These are phyloP conservation scores for Brachypodium distachyon DNA, from an alignment of 202 grass and related monocot genomes.

Conservation along the genomic window DNA sequence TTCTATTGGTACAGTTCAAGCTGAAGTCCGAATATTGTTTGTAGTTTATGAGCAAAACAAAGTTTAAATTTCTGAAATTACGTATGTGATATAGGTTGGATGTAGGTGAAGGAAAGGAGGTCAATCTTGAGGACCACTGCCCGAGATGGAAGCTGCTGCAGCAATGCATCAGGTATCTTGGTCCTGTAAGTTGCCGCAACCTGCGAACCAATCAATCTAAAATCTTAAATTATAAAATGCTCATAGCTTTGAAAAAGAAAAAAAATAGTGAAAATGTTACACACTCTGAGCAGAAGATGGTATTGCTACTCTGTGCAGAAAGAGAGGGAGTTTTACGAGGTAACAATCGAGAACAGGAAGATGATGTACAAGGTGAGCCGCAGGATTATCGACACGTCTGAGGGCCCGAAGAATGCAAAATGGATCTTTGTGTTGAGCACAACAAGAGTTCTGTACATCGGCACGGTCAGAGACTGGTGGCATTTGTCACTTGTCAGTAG, in stretches of 20 bases:
- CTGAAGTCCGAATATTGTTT: background rate
- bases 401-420: constrained; percentile 56
- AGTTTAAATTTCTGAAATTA: background rate
- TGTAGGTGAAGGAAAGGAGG: constrained; percentile 85
- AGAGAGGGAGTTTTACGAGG: constrained; percentile 81
- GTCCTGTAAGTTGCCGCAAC: constrained; percentile 61
- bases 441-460: constrained; percentile 64
- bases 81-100: constrained; percentile 61
- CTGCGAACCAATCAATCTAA: background rate
- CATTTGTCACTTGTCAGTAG: background rate
- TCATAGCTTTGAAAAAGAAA: background rate
- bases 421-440: constrained; percentile 98
- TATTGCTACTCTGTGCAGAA: constrained; percentile 39
- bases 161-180: constrained; percentile 97
- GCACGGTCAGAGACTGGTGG: constrained; percentile 23
- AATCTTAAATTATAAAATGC: background rate
- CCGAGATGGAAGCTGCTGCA: constrained; percentile 61
- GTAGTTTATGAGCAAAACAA: background rate
- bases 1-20: constrained; percentile 69
- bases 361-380: constrained; percentile 51
- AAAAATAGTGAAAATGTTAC: background rate
- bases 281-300: background rate
- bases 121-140: constrained; percentile 60
- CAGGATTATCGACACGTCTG: constrained; percentile 54
- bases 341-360: constrained; percentile 44